Percentiles rank a stretch among this genome's conserved stretches.
Conservation (phyloP, 768 basidiomycete species). For the Panus rudis region DNA sequence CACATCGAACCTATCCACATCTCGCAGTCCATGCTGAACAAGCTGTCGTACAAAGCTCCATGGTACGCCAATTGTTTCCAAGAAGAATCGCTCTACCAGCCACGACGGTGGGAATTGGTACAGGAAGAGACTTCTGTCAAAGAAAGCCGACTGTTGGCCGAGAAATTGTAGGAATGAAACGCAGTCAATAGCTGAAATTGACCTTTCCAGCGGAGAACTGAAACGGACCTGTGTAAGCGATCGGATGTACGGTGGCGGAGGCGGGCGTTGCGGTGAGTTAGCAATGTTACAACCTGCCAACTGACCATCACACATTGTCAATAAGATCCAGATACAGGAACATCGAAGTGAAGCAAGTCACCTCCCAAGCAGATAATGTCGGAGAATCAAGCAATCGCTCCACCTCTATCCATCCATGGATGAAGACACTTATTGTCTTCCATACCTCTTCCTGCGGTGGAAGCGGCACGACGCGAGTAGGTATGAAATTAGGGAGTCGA, state of each 20-base stretch:
- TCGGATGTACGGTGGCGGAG: conserved; percentile 44
- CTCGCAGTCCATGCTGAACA: conserved; percentile 33
- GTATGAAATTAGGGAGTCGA: conserved; percentile 60
- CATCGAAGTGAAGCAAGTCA: conserved; percentile 16
- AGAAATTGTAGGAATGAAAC: conserved; percentile 4
- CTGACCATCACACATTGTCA: not conserved
- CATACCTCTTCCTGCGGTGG: conserved; percentile 46
- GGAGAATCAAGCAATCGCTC: conserved; percentile 36
- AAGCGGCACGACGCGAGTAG: conserved; percentile 52
- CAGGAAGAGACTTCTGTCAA: conserved; percentile 48
- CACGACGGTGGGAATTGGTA: conserved; percentile 44
- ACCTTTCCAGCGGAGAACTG: conserved; percentile 1
- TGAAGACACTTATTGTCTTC: conserved; percentile 37
- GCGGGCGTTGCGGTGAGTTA: no score
- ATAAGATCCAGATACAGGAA: not conserved
- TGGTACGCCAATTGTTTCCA: conserved; percentile 51
- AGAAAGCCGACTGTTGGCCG: conserved; percentile 43
- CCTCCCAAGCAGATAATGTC: conserved; percentile 58
- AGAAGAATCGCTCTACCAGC: conserved; percentile 58
- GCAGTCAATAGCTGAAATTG: conserved; percentile 4
- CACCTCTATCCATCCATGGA: conserved; percentile 54
- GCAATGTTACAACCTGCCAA: not conserved
- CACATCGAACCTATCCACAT: conserved; percentile 30
- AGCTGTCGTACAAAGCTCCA: conserved; percentile 40
- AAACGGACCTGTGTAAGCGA: conserved; percentile 53